Conservation (phyloP, 1,284 basidiomycete genomes). For the Sporisorium sorghi region DNA sequence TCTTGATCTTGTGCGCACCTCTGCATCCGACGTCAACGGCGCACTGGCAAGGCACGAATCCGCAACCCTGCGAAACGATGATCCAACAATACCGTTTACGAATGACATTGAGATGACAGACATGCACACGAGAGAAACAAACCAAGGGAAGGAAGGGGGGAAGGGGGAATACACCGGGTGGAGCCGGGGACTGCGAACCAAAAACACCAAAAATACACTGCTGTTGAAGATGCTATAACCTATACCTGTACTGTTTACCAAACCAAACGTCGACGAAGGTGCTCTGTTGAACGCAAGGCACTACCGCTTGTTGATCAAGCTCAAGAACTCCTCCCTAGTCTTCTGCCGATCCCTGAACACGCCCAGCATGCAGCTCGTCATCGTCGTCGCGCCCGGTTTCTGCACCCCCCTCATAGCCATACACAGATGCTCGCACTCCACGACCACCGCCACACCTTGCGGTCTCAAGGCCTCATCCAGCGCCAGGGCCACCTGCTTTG, state of each 20-base stretch:
- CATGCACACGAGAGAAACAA: background rate
- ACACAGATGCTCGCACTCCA: constrained; percentile 84
- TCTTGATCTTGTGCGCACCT: too few relatives aligned
- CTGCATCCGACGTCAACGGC: too few relatives aligned
- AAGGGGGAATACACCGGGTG: constrained; percentile 5
- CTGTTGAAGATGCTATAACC: constrained; percentile 19
- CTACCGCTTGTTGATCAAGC: constrained; percentile 60
- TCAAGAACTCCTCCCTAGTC: constrained; percentile 85
- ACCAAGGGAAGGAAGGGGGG: background rate
- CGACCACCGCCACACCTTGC: constrained; percentile 95
- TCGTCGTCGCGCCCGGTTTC: constrained; percentile 94
- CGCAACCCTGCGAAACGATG: too few relatives aligned
- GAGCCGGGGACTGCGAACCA: constrained; percentile 4
- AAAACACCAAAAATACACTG: constrained; percentile 15
- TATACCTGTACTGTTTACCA: too few relatives aligned
- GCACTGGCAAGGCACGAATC: too few relatives aligned
- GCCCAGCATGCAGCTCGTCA: constrained; percentile 98
- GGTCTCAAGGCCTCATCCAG: constrained; percentile 97
- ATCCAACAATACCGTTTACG: background rate
- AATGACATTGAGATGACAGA: background rate
- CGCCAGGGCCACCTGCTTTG: constrained; percentile 95
- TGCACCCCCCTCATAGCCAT: constrained; percentile 99
- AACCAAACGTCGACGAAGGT: background rate
- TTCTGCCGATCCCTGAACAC: constrained; percentile 97
- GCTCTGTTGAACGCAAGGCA: background rate